Conservation (phyloP, 179 eudicot species). For the Corrigiola litoralis region DNA sequence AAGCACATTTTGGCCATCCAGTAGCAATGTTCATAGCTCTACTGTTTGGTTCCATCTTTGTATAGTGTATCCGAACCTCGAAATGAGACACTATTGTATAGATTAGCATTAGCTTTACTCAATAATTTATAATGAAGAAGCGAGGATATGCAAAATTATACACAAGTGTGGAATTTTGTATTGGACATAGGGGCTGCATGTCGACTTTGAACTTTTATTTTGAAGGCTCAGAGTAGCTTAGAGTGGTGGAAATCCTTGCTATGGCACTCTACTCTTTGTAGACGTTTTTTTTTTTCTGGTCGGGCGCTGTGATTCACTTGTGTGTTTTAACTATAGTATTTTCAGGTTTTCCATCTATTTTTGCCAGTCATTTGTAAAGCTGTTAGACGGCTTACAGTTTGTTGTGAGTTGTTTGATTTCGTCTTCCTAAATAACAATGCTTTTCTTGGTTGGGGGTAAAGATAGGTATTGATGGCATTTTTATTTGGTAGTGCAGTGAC, state of each 20-base stretch:
- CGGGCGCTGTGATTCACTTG: neutral
- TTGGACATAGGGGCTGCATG: slow-evolving; percentile 1
- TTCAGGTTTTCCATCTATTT: neutral
- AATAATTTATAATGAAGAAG: neutral
- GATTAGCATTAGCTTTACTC: neutral
- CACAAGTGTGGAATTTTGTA: neutral
- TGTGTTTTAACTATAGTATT: neutral
- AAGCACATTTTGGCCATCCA: neutral
- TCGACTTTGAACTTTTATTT: neutral
- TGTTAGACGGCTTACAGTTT: slow-evolving; percentile 6
- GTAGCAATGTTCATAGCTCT: neutral
- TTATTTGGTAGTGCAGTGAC: neutral
- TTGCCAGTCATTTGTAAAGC: neutral
- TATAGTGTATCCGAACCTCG: neutral
- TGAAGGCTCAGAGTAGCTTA: neutral
- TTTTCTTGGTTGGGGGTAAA: neutral
- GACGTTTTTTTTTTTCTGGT: neutral
- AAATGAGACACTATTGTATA: neutral
- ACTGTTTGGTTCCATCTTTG: neutral
- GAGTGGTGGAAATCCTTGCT: neutral
- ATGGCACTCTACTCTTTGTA: neutral
- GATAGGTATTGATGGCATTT: neutral
- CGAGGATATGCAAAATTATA: neutral
- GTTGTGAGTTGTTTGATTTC: too few species aligned
- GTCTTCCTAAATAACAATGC: too few species aligned